These are phyloP conservation scores for Fusarium setosum DNA, from an alignment of 2,329 filamentous ascomycete species.

Conservation along the genomic window DNA sequence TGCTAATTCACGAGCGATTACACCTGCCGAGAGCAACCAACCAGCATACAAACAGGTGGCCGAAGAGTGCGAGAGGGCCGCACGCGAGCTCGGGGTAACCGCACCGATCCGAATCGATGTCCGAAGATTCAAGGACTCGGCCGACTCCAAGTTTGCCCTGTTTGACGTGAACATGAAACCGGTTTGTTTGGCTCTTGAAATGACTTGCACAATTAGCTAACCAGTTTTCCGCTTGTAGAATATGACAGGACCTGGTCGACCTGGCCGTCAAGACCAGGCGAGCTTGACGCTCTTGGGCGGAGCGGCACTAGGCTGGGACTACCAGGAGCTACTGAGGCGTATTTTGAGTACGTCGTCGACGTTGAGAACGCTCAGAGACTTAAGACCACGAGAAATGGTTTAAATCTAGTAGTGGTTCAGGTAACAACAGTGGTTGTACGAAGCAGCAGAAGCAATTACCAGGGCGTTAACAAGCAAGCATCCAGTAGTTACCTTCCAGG, in stretches of 20 bases:
- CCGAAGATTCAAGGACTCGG: constrained; percentile 47
- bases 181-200: constrained; percentile 45
- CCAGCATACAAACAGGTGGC: constrained; percentile 41
- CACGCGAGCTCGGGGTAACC: constrained; percentile 51
- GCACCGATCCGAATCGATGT: constrained; percentile 61
- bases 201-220: neutral
- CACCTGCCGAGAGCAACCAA: constrained; percentile 31
- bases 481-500: too few species aligned
- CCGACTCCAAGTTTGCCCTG: constrained; percentile 53
- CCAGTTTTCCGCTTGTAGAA: constrained; percentile 24
- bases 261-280: constrained; percentile 30
- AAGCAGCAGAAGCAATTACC: too few species aligned
- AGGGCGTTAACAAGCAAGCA: neutral
- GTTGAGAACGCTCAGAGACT: constrained; percentile 11
- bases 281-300: constrained; percentile 31
- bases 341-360: constrained; percentile 24
- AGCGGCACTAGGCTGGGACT: constrained; percentile 26
- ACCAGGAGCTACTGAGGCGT: constrained; percentile 15
- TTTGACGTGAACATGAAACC: constrained; percentile 66
- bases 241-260: constrained; percentile 30
- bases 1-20: constrained; percentile 56
- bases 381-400: neutral
- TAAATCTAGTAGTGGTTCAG: too few species aligned
- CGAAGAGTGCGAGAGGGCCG: constrained; percentile 54
- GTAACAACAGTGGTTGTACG: too few species aligned